Evolutionary conservation across 768 basidiomycete genomes (phyloP), one percentile per base, ranked within the genome.

Genomic region (Ephemerocybe angulata): DNA sequence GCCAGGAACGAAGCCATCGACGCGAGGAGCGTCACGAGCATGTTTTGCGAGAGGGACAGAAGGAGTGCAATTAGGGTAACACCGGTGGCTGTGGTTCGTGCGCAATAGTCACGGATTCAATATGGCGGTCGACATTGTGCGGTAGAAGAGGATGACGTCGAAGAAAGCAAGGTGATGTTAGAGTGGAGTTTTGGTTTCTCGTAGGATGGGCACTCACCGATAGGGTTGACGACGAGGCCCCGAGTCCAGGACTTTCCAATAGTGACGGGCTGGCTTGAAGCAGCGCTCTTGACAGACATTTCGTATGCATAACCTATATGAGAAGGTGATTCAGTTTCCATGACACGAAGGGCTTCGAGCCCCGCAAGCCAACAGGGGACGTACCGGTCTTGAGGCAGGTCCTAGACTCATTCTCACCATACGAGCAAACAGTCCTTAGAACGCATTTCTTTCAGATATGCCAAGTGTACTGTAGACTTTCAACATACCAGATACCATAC

Each of bases 151-250:
- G 41, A 25, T 46, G 28, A 42, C 21, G 30, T 15, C 29, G 12
- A 52, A 46, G 31, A 49, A 43, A 21, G 48, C 40, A 42, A 38
- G 27, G 42, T n/a, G n/a, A n/a, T n/a, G n/a, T n/a, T n/a, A n/a
- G 50, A 33, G 12, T 30, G 25, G 28, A 28, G 28, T 41, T 42
- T 3, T 28, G 33, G 24, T 43, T 33, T 25, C 33, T 21, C 54
- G 29, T 17, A 46, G 44, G 41, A 53, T 44, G 19, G 25, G 24
- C 17, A 72, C 84, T 48, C 59, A 88, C 89, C 88, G 50, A 89
- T 81, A 15, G 89, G 88, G 59, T 89, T 87, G 25, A 89, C 74
- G 2, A 82, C 87, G 6, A 91, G 78, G 3, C 87, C 89, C 35
- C 81, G 80, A 6, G 89, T 92, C 84, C 87, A 88, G 1, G 82